These are phyloP conservation scores for Lactarius quietus DNA, from an alignment of 768 basidiomycete species.

Conservation along the genomic window DNA sequence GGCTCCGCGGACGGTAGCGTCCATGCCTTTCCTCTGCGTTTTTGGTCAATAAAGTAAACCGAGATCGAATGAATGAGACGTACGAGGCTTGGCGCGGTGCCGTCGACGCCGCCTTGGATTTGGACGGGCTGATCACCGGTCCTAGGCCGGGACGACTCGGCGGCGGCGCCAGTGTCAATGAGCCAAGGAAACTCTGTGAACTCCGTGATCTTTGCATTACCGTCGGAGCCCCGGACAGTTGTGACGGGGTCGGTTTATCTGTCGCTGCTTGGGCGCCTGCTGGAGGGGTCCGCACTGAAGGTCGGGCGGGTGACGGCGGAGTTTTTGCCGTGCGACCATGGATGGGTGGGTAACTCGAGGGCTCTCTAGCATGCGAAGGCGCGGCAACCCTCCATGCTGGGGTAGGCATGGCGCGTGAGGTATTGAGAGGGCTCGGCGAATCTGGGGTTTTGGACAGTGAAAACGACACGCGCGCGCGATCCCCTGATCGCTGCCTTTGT, in stretches of 20 bases:
- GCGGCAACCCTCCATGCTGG: conserved; percentile 1
- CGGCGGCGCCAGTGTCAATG: neutral
- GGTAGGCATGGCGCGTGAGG: neutral
- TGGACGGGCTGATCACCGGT: conserved; percentile 56
- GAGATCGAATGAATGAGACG: conserved; percentile 29
- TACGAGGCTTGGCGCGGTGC: conserved; percentile 48
- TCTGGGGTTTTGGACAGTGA: conserved; percentile 19
- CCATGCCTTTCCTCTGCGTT: conserved; percentile 59
- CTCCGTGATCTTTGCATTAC: conserved; percentile 8
- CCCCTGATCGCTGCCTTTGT: conserved; percentile 15
- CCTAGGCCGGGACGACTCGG: conserved; percentile 44
- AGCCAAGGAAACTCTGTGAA: neutral
- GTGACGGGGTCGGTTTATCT: neutral
- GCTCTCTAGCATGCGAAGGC: neutral
- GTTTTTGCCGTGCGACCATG: neutral
- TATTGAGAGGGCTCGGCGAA: conserved; percentile 5
- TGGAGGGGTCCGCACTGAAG: neutral
- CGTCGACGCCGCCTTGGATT: conserved; percentile 29
- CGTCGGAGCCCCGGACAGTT: neutral
- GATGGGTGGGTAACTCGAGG: neutral
- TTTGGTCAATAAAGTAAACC: neutral
- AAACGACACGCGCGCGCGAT: conserved; percentile 10
- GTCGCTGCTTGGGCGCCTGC: neutral
- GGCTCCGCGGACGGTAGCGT: conserved; percentile 51
- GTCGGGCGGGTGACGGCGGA: neutral